Base-by-base conservation (phyloP, 2,329 filamentous ascomycete species). In the Fusarium equiseti region DNA sequence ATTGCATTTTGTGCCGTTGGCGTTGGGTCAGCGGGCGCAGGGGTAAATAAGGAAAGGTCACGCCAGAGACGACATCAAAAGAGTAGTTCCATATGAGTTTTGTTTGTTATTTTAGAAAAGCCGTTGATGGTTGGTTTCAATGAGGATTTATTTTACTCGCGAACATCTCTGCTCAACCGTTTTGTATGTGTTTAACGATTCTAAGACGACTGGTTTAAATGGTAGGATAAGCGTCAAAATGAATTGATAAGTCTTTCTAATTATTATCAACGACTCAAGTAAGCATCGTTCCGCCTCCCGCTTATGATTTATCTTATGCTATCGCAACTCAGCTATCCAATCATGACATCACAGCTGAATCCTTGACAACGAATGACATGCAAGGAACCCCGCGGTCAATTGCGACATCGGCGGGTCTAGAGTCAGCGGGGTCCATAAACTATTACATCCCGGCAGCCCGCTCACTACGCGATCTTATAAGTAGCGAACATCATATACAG, bases 1-100 rank as follows among this genome's bases (percentile, higher is more conserved):
- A 52, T 73, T 60, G 64, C 51, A 48, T 73, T 75, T 66, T 74
- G 68, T 74, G 65, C 67, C 59, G 72, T 72, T 65, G 70, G 73
- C 65, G 73, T 72, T 72, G 58, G 70, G 65, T 72, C 70, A 72
- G 66, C 71, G 70, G 72, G 71, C 53, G 68, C 66, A 70, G 56
- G 59, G 64, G 66, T 53, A 53, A 53, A 65, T 53, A 59, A 63
- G 35, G 61, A 66, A 57, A 54, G 60, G 40, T 59, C 52, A 57
- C 27, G 56, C 31, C 45, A n/a, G 46, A 60, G 52, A 52, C 56
- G 57, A 51, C 57, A 62, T 44, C 55, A 67, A 62, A 66, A 70
- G 65, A 70, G 46, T 62, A 68, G 66, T 55, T 61, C 35, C 13
- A 43, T 60, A 55, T 58, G 49, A 44, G 31, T 49, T 40, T 70